Base-by-base conservation (phyloP, 805 yeast genomes). In the Wickerhamiella qilinensis region DNA sequence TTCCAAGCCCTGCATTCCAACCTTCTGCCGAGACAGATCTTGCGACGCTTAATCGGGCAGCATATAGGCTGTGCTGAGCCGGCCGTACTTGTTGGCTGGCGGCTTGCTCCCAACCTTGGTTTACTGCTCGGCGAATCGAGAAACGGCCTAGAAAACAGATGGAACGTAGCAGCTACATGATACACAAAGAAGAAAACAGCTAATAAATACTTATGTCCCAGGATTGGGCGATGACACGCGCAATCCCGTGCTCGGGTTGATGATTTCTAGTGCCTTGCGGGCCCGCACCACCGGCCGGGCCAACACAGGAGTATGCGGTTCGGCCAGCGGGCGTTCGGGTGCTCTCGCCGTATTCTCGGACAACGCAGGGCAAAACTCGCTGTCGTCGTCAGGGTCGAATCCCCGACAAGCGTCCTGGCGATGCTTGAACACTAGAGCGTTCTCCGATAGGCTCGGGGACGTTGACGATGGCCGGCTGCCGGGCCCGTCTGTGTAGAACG, bases 341-440 rank as follows among this genome's bases (percentile, higher is more conserved):
- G 7, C 17, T 16, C 6, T 29, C 8, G 15, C 11, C 25, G 14
- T 18, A 20, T 24, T 29, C 25, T 29, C 33, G 30, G 45, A 40
- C 29, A 58, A 44, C 2, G 59, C 60, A 7, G 81, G 81, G 46
- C 77, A 75, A 54, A 80, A 80, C 58, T 76, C 86, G 37, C 68
- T 52, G 54, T 79, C 88, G 47, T 78, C 81, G 53, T 75, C 83
- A 30, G 65, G 52, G 46, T 77, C 85, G 54, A 79, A 77, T 29
- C 83, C 75, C 47, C 79, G 69, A 49, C 75, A 72, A 30, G 75
- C 67, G 46, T 75, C 54, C 20, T 42, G 43, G 12, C 54, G 44
- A 38, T 41, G 28, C 37, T 46, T 47, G 35, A 44, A 50, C 24
- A 44, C 48, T 32, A 53, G 46, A 36, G 50, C 51, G 15, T 50